These are phyloP conservation scores for Vinca major DNA, from an alignment of 305 asterid species.

Conservation along the genomic window DNA sequence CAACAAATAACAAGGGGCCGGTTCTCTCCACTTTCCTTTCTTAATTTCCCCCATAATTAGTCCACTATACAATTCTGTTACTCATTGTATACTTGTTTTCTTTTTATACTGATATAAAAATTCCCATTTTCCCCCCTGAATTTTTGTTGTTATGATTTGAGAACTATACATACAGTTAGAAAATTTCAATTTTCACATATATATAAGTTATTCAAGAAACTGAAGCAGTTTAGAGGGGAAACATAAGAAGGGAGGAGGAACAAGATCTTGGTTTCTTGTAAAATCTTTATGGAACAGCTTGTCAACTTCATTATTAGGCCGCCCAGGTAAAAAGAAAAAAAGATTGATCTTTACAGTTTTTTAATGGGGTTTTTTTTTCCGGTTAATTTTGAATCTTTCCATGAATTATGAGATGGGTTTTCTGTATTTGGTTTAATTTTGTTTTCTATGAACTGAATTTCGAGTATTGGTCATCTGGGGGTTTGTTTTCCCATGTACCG, in stretches of 20 bases:
- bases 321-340: constrained; percentile 52
- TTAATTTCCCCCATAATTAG: neutral
- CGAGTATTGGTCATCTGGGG: constrained; percentile 13
- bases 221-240: constrained; percentile 10
- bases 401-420: constrained; percentile 24
- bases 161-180: constrained; percentile 3
- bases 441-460: constrained; percentile 1
- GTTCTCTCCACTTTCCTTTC: constrained; percentile 3
- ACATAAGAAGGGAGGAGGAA: neutral
- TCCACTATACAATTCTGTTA: constrained; percentile 1
- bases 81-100: neutral
- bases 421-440: constrained; percentile 7
- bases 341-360: constrained; percentile 5
- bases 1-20: neutral
- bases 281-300: constrained; percentile 76
- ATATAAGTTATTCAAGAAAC: neutral
- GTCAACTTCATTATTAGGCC: constrained; percentile 94
- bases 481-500: too few species aligned
- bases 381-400: constrained; percentile 27
- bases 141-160: neutral
- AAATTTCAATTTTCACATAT: neutral
- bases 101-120: neutral
- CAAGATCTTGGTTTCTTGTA: constrained; percentile 28
- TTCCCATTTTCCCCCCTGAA: neutral
- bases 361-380: neutral